Percentiles rank a stretch among this genome's conserved stretches.
These are phyloP conservation scores for Didymella exigua DNA, from an alignment of 2,329 filamentous ascomycete genomes.

Conservation along the genomic window DNA sequence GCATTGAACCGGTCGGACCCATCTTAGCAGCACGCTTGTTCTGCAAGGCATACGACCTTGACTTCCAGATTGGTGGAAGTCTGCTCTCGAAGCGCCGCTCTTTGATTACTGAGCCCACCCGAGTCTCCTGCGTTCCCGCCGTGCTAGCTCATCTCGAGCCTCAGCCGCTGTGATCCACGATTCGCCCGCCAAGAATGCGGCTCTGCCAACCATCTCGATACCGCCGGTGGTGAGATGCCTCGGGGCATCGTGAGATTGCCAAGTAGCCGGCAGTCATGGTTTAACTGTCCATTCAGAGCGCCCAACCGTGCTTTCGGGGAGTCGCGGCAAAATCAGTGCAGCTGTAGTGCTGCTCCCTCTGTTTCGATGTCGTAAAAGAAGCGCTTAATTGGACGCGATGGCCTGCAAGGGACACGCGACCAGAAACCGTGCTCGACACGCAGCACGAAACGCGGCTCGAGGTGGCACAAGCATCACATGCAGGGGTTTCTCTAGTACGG, in stretches of 20 bases:
- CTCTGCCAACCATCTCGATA: conserved; percentile 7
- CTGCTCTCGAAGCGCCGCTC: neutral
- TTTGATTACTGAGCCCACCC: conserved; percentile 15
- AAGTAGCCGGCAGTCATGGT: neutral
- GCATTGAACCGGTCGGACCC: conserved; percentile 4
- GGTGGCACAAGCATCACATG: conserved; percentile 11
- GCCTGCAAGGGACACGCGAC: conserved; percentile 12
- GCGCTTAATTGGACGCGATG: conserved; percentile 4
- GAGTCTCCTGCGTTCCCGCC: conserved; percentile 6
- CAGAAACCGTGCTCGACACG: conserved; percentile 14
- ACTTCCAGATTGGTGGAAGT: conserved; percentile 8
- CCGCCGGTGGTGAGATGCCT: neutral
- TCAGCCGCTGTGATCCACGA: conserved; percentile 1
- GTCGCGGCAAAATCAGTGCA: conserved; percentile 2
- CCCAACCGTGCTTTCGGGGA: conserved; percentile 5
- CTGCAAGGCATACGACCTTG: conserved; percentile 11
- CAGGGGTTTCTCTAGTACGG: conserved; percentile 5
- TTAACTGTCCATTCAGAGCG: neutral
- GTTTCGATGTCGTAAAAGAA: conserved; percentile 19
- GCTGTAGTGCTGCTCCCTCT: conserved; percentile 7
- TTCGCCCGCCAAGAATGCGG: conserved; percentile 8
- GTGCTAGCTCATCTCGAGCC: neutral
- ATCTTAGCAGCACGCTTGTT: conserved; percentile 7
- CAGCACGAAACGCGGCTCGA: conserved; percentile 10
- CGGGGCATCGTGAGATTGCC: conserved; percentile 1